Evolutionary conservation across 2,329 filamentous ascomycete genomes (phyloP).

Genomic region (Botrytis tulipae): DNA sequence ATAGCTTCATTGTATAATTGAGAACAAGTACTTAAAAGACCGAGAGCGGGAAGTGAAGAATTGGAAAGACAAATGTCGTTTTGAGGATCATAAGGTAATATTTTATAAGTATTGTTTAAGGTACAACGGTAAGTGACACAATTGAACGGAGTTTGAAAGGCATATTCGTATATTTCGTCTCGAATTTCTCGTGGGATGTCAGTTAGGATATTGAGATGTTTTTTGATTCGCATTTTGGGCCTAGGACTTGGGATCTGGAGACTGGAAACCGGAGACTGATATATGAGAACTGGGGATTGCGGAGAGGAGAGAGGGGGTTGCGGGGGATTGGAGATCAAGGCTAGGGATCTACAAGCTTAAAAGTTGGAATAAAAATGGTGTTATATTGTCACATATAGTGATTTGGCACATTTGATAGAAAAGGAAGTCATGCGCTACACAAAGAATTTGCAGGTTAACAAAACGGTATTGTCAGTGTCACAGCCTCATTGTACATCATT

Average conservation of each 20-base stretch:
- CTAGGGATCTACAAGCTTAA: neutral
- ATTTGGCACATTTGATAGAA: neutral
- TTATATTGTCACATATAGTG: neutral
- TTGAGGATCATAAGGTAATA: conserved; percentile 16
- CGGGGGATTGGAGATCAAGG: neutral
- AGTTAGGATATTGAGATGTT: neutral
- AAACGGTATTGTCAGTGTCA: neutral
- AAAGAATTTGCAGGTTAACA: neutral
- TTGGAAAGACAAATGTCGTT: conserved; percentile 7
- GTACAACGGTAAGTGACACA: conserved; percentile 15
- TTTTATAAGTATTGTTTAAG: neutral
- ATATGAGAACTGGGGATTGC: neutral
- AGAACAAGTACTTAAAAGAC: neutral
- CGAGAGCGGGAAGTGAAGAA: conserved; percentile 2
- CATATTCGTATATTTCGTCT: conserved; percentile 18
- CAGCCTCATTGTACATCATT: neutral
- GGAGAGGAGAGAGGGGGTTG: neutral
- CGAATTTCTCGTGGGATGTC: conserved; percentile 17
- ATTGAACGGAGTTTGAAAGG: conserved; percentile 6
- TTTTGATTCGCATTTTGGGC: neutral
- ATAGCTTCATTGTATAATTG: conserved; percentile 10
- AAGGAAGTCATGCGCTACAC: neutral
- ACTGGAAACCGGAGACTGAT: neutral
- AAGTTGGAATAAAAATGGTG: neutral
- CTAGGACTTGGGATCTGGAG: neutral